Conservation (phyloP, 768 basidiomycete genomes). For the Fomitopsis serialis region DNA sequence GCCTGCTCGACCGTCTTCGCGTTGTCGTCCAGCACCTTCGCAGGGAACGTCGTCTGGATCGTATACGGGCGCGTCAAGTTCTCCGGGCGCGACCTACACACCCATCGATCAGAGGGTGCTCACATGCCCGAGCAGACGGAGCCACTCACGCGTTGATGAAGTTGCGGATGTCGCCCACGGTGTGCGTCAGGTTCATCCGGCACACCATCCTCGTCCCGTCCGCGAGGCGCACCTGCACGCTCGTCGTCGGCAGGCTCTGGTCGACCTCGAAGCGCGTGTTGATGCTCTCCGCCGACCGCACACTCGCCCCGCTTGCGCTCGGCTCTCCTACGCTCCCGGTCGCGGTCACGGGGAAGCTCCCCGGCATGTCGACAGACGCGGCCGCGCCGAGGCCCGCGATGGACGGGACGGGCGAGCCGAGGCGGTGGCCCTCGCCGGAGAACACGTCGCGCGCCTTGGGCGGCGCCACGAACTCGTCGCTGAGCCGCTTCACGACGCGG, state of each 20-base stretch:
- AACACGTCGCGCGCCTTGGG: constrained; percentile 48
- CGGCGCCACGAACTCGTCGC: constrained; percentile 65
- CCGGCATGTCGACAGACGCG: constrained; percentile 44
- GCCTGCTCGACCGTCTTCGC: constrained; percentile 65
- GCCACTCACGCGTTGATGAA: constrained; percentile 92
- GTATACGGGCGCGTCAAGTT: constrained; percentile 59
- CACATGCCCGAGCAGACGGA: no score
- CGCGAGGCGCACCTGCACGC: constrained; percentile 83
- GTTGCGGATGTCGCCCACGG: constrained; percentile 74
- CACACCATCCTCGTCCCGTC: constrained; percentile 89
- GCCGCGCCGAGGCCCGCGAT: constrained; percentile 9
- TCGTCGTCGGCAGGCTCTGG: constrained; percentile 74
- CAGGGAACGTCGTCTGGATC: constrained; percentile 88
- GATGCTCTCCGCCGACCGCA: constrained; percentile 31
- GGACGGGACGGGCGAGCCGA: constrained; percentile 71
- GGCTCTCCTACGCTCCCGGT: constrained; percentile 13
- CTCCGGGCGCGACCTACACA: constrained; percentile 69
- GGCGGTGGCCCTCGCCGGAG: constrained; percentile 69
- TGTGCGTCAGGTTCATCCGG: constrained; percentile 89
- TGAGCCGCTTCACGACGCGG: constrained; percentile 60
- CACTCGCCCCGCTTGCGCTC: no score
- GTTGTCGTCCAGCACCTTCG: constrained; percentile 61
- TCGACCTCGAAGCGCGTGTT: constrained; percentile 76
- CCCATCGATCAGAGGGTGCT: no score
- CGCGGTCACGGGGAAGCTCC: constrained; percentile 44